Evolutionary conservation across 441 rosid species (phyloP).

Genomic region (Macaranga tanarius): DNA sequence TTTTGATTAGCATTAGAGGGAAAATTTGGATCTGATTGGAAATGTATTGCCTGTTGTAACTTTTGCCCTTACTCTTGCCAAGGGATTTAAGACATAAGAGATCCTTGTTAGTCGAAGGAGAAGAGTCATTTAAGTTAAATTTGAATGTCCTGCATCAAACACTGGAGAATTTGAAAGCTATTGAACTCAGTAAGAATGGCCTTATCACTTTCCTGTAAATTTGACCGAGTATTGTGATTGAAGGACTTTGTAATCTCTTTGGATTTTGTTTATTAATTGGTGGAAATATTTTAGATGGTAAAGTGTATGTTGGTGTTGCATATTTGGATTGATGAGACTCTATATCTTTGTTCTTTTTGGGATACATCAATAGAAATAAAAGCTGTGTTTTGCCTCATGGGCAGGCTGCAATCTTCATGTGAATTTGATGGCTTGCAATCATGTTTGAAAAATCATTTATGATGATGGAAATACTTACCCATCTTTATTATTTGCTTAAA

Average conservation of each 20-base stretch:
- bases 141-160: not conserved
- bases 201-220: not conserved
- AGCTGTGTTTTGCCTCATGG: not conserved
- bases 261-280: not conserved
- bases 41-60: not conserved
- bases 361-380: not conserved
- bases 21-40: not conserved
- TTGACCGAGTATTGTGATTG: not conserved
- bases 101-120: not conserved
- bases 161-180: not conserved
- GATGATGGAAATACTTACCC: not conserved
- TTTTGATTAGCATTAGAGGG: constrained; percentile 8
- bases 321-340: not conserved
- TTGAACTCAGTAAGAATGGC: not conserved
- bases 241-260: not conserved
- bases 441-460: constrained; percentile 5
- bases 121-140: not conserved
- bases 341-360: not conserved
- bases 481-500: not conserved
- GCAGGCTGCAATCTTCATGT: not conserved
- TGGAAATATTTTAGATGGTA: not conserved
- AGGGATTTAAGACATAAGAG: not conserved
- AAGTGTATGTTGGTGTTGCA: not conserved
- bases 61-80: not conserved
- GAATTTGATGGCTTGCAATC: not conserved